A percentile compares a stretch with the other conserved stretches of the same genome.
phyloP scores from a whole-genome alignment of 1,139 yeast species.

The Scheffersomyces segobiensis region DNA sequence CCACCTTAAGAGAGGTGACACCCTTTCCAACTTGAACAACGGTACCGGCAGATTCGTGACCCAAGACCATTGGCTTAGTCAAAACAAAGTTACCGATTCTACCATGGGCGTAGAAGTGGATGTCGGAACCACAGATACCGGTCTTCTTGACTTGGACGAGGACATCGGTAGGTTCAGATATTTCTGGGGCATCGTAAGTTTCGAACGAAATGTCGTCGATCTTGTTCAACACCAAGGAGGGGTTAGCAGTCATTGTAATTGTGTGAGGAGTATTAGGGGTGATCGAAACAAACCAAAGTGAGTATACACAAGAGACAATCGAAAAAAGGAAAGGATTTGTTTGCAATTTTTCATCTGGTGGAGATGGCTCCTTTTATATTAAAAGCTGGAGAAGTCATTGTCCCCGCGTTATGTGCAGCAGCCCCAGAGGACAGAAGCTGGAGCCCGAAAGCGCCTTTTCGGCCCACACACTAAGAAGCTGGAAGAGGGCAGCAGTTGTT shows the following conservation, averaged over 20 bases:
- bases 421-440: not conserved
- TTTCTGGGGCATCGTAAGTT: conserved; percentile 62
- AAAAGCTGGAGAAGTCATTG: not conserved
- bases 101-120: conserved; percentile 81
- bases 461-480: not conserved
- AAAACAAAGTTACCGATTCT: conserved; percentile 71
- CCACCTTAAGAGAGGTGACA: conserved; percentile 63
- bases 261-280: not conserved
- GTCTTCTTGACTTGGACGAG: conserved; percentile 74
- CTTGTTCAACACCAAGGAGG: conserved; percentile 69
- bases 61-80: conserved; percentile 67
- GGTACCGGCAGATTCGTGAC: conserved; percentile 76
- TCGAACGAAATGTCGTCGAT: conserved; percentile 66
- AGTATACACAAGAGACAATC: not conserved
- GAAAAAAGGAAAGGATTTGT: not conserved
- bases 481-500: not conserved
- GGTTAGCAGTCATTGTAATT: conserved; percentile 34
- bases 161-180: conserved; percentile 66
- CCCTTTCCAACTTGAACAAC: conserved; percentile 64
- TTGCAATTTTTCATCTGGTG: not conserved
- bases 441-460: not conserved
- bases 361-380: not conserved
- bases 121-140: conserved; percentile 88
- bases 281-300: not conserved
- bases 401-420: not conserved